These are phyloP conservation scores for Xylaria digitata DNA, from an alignment of 2,329 filamentous ascomycete genomes.

Conservation along the genomic window DNA sequence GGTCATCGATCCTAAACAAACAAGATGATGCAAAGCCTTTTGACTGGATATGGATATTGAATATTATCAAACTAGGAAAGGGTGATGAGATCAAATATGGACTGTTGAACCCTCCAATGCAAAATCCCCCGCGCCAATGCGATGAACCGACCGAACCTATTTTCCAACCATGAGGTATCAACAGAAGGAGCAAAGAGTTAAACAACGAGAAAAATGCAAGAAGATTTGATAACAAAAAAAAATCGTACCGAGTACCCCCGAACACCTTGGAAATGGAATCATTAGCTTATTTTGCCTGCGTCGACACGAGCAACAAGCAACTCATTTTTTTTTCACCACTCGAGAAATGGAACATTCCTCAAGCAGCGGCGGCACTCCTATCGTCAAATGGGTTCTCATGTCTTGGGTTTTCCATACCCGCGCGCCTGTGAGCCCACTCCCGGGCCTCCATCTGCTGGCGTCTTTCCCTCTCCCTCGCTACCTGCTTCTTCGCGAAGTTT, in stretches of 20 bases:
- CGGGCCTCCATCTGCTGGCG: slow-evolving; percentile 22
- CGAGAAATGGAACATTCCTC: neutral
- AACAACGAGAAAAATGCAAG: neutral
- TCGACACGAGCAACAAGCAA: neutral
- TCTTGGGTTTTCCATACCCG: slow-evolving; percentile 6
- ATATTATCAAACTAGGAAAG: neutral
- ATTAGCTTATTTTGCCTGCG: neutral
- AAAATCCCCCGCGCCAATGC: neutral
- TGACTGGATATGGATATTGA: neutral
- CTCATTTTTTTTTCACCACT: neutral
- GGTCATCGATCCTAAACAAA: neutral
- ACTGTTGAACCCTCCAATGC: neutral
- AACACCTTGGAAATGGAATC: neutral
- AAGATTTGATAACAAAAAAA: neutral
- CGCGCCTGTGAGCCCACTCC: slow-evolving; percentile 12
- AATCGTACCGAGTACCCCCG: neutral
- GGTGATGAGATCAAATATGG: too few species aligned
- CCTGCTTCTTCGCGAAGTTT: neutral
- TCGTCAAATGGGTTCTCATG: slow-evolving; percentile 24
- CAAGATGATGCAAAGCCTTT: neutral
- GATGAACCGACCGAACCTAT: neutral
- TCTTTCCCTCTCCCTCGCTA: slow-evolving; percentile 10
- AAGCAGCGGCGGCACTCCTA: neutral
- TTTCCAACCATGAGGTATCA: slow-evolving; percentile 4
- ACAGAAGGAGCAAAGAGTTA: neutral